Evolutionary conservation across 805 yeast genomes (phyloP).

Genomic region (Starmerella bombi): DNA sequence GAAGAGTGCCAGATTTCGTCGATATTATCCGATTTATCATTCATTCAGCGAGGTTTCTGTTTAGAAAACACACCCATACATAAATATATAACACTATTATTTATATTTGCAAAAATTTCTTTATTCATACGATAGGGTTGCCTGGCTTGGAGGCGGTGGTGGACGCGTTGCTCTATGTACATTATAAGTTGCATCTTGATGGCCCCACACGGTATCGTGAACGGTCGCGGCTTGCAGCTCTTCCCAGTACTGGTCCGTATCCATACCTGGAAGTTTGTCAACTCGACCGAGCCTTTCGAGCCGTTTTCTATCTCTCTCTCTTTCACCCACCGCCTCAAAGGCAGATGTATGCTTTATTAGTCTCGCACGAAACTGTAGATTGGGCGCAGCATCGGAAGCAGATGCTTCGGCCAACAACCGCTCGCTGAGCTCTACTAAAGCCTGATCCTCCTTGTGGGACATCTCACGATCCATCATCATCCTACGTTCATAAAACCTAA

Average conservation of each 20-base stretch:
- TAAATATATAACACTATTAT: too few relatives aligned
- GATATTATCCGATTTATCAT: too few relatives aligned
- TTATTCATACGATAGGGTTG: constrained; percentile 10
- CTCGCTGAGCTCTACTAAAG: constrained; percentile 12
- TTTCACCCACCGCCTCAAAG: constrained; percentile 5
- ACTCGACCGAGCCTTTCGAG: constrained; percentile 7
- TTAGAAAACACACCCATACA: too few relatives aligned
- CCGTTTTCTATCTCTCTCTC: constrained; percentile 5
- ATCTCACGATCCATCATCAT: background rate
- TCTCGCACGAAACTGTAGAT: constrained; percentile 3
- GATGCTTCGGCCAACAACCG: constrained; percentile 7
- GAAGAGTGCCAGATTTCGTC: too few relatives aligned
- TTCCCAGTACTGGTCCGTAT: constrained; percentile 6
- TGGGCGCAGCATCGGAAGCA: constrained; percentile 3
- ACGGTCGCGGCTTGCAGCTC: constrained; percentile 14
- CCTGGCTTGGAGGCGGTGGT: constrained; percentile 16
- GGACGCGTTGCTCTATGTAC: constrained; percentile 9
- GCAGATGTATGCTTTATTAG: constrained; percentile 6
- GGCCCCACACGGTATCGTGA: constrained; percentile 8
- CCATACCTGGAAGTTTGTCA: constrained; percentile 2
- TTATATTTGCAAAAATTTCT: background rate
- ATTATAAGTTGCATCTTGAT: constrained; percentile 12
- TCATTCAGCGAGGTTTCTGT: too few relatives aligned
- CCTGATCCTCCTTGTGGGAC: constrained; percentile 16
- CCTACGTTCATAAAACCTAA: background rate